These are phyloP conservation scores for Maudiozyma bulderi DNA, from an alignment of 805 yeast genomes.

Conservation along the genomic window DNA sequence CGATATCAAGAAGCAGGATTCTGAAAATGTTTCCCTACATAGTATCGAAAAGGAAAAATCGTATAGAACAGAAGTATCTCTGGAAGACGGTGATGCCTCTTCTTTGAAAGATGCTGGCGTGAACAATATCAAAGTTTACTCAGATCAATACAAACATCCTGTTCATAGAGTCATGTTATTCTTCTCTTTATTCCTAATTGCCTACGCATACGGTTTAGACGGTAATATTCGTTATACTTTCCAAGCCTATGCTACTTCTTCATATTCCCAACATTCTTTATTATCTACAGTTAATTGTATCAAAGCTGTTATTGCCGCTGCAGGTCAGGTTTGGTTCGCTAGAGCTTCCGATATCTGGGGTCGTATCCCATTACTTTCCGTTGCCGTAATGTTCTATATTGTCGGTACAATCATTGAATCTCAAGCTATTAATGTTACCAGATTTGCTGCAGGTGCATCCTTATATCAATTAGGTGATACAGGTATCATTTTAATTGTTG, in stretches of 20 bases:
- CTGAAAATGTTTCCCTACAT: neutral
- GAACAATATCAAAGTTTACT: slow-evolving; percentile 44
- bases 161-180: slow-evolving; percentile 40
- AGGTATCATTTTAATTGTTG: slow-evolving; percentile 45
- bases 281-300: slow-evolving; percentile 44
- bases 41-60: neutral
- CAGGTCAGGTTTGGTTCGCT: slow-evolving; percentile 47
- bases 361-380: slow-evolving; percentile 37
- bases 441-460: slow-evolving; percentile 49
- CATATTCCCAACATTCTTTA: slow-evolving; percentile 41
- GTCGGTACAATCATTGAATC: slow-evolving; percentile 49
- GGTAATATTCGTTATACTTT: slow-evolving; percentile 36
- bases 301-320: slow-evolving; percentile 49
- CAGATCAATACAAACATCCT: slow-evolving; percentile 51
- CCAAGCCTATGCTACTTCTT: slow-evolving; percentile 41
- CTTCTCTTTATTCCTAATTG: slow-evolving; percentile 41
- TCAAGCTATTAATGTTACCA: slow-evolving; percentile 41
- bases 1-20: neutral
- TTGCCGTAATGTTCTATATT: slow-evolving; percentile 39
- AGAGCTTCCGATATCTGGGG: slow-evolving; percentile 50
- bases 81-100: neutral
- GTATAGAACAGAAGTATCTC: neutral
- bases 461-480: slow-evolving; percentile 43
- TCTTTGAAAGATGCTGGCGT: slow-evolving; percentile 35
- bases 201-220: slow-evolving; percentile 55